A percentile compares a stretch with the other conserved stretches of the same genome.
Evolutionary conservation across 1,139 yeast species (phyloP).

Genomic region (Wickerhamomyces sp.): DNA sequence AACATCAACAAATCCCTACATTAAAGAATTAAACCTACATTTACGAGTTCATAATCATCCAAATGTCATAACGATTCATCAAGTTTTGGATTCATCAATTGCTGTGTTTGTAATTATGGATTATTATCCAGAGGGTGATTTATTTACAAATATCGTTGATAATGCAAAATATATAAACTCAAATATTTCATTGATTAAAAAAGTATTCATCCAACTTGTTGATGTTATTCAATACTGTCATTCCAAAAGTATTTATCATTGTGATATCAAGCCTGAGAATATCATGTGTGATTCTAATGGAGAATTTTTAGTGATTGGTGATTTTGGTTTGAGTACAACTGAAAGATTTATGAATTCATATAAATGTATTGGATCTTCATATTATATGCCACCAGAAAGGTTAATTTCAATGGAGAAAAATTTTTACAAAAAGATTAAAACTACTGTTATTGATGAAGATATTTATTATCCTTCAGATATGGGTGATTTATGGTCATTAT

Average conservation of each 20-base stretch:
- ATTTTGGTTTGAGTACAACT: conserved; percentile 78
- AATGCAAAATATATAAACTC: conserved; percentile 45
- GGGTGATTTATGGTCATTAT: conserved; percentile 88
- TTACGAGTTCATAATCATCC: conserved; percentile 73
- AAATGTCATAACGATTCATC: conserved; percentile 68
- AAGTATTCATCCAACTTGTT: conserved; percentile 69
- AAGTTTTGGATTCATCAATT: conserved; percentile 55
- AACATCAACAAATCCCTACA: conserved; percentile 35
- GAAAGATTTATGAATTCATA: conserved; percentile 57
- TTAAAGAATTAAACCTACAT: conserved; percentile 71
- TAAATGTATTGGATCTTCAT: conserved; percentile 80
- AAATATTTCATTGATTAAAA: conserved; percentile 54
- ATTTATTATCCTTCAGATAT: conserved; percentile 52
- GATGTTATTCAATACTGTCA: conserved; percentile 73
- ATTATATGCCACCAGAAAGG: conserved; percentile 93
- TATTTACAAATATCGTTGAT: conserved; percentile 77
- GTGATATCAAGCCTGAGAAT: conserved; percentile 91
- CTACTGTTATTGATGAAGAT: conserved; percentile 6
- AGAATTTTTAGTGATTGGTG: conserved; percentile 60
- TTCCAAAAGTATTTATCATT: conserved; percentile 64
- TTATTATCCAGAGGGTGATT: conserved; percentile 75
- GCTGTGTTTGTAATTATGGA: conserved; percentile 76
- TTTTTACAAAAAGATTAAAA: too few species aligned
- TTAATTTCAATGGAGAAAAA: conserved; percentile 39
- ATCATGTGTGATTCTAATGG: conserved; percentile 64